These are phyloP conservation scores for Bisporella sp. DNA, from an alignment of 2,329 filamentous ascomycete genomes.

Conservation along the genomic window DNA sequence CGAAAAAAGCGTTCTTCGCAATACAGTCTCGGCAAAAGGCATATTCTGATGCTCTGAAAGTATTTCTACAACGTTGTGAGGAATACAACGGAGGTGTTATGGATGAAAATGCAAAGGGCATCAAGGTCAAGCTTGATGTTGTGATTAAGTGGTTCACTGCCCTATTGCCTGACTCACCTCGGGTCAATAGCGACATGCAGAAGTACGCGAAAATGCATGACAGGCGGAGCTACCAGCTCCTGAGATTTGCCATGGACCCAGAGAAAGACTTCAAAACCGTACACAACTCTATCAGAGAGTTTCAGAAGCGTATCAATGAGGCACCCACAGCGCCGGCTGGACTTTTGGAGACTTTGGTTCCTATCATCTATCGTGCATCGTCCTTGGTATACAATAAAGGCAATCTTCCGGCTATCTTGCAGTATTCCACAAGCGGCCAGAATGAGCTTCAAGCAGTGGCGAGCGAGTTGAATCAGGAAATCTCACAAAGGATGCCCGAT, in stretches of 20 bases:
- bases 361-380: conserved; percentile 76
- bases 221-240: conserved; percentile 80
- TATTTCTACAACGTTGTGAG: conserved; percentile 81
- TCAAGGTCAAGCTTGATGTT: conserved; percentile 62
- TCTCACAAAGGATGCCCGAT: conserved; percentile 81
- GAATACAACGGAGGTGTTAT: conserved; percentile 83
- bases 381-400: conserved; percentile 90
- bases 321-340: conserved; percentile 49
- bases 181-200: conserved; percentile 70
- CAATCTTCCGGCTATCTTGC: conserved; percentile 84
- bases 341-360: conserved; percentile 72
- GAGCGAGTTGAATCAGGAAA: conserved; percentile 85
- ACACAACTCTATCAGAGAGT: conserved; percentile 81
- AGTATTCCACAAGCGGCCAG: conserved; percentile 77
- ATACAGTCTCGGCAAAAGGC: conserved; percentile 73
- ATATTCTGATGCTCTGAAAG: conserved; percentile 64
- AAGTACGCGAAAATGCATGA: conserved; percentile 91
- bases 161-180: conserved; percentile 67
- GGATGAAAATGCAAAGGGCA: conserved; percentile 59
- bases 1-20: conserved; percentile 83
- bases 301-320: conserved; percentile 72
- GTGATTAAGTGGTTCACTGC: conserved; percentile 67
- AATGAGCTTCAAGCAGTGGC: conserved; percentile 70
- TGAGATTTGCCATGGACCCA: conserved; percentile 76
- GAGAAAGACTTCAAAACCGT: conserved; percentile 92